Evolutionary conservation across 345 rosid species (phyloP).

Genomic region (Odontarrhena argentea): DNA sequence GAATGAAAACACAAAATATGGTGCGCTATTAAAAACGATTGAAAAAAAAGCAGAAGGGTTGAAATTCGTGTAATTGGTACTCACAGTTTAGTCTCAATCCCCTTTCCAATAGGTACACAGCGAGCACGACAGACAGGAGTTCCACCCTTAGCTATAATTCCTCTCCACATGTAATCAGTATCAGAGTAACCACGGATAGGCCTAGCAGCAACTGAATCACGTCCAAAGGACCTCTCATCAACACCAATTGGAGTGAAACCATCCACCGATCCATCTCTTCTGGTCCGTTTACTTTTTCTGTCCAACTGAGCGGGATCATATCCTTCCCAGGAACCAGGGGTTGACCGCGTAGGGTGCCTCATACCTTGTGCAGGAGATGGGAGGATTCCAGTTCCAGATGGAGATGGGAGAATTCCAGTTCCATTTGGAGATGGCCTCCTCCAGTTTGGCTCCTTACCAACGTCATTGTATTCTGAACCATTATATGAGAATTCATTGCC

Average conservation of each 20-base stretch:
- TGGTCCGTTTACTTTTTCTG: conserved; percentile 70
- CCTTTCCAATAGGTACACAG: conserved; percentile 56
- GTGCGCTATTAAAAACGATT: background rate
- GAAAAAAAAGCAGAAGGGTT: background rate
- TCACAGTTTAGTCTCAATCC: conserved; percentile 56
- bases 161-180: conserved; percentile 71
- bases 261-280: conserved; percentile 62
- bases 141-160: conserved; percentile 66
- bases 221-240: conserved; percentile 51
- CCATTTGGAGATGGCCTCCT: conserved; percentile 71
- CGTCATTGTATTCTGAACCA: conserved; percentile 62
- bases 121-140: conserved; percentile 66
- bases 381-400: conserved; percentile 58
- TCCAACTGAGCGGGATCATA: conserved; percentile 62
- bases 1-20: conserved; percentile 12
- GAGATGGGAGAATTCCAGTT: conserved; percentile 60
- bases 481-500: conserved; percentile 54
- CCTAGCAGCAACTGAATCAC: conserved; percentile 42
- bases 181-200: conserved; percentile 45
- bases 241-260: conserved; percentile 47
- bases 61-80: conserved; percentile 33
- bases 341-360: conserved; percentile 57
- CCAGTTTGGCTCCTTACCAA: conserved; percentile 58
- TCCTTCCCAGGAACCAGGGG: conserved; percentile 75
- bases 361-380: conserved; percentile 57